Percentiles rank a stretch among this genome's conserved stretches.
Evolutionary conservation across 2,329 filamentous ascomycete genomes (phyloP).

Genomic region (Rhexocercosporidium sp.): DNA sequence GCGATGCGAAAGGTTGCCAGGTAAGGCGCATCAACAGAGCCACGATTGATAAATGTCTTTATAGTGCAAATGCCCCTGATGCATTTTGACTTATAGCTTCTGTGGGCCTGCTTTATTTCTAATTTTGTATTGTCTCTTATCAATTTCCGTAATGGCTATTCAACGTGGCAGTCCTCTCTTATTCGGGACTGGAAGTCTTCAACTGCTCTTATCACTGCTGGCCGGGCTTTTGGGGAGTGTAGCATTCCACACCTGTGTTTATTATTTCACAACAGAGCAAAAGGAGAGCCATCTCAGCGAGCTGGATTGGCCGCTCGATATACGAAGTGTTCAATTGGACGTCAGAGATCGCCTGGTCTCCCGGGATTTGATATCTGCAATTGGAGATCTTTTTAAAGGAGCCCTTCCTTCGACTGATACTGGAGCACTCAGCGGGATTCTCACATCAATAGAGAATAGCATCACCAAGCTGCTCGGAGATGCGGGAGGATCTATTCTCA

Average conservation of each 20-base stretch:
- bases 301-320: too few relatives aligned
- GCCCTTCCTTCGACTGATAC: neutral
- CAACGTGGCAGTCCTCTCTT: too few relatives aligned
- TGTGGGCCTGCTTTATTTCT: too few relatives aligned
- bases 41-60: neutral
- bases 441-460: neutral
- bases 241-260: neutral
- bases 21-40: too few relatives aligned
- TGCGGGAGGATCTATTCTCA: neutral
- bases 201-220: neutral
- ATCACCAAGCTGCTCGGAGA: neutral
- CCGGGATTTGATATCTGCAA: neutral
- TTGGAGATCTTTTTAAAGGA: neutral
- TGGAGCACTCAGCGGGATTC: neutral
- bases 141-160: too few relatives aligned
- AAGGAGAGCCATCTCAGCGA: neutral
- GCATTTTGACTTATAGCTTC: too few relatives aligned
- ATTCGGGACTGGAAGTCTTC: neutral
- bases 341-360: neutral
- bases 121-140: too few relatives aligned
- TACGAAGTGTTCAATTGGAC: neutral
- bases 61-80: neutral
- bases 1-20: neutral
- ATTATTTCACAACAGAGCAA: neutral
- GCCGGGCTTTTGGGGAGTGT: neutral